phyloP scores from a whole-genome alignment of 345 rosid species.

The Cardamine chenopodiifolia region DNA sequence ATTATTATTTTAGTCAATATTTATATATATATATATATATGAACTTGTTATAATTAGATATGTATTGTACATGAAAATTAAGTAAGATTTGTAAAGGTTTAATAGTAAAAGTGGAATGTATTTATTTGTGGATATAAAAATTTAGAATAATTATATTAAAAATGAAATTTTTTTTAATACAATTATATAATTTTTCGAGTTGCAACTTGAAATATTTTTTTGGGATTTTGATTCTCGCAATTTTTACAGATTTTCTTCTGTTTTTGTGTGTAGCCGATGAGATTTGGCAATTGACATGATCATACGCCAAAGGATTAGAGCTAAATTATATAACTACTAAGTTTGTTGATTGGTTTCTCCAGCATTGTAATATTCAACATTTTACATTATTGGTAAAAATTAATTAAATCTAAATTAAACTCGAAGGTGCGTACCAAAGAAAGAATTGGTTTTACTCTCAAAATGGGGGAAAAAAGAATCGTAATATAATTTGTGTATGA shows the following conservation, averaged over 20 bases:
- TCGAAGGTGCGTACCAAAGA: slow-evolving; percentile 15
- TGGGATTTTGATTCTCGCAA: slow-evolving; percentile 3
- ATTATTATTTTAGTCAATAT: too few species aligned
- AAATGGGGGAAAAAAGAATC: not conserved
- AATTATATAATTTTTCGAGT: not conserved
- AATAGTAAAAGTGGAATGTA: too few species aligned
- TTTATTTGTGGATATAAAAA: too few species aligned
- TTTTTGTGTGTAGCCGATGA: not conserved
- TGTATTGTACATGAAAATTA: too few species aligned
- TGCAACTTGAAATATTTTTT: not conserved
- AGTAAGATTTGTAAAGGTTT: too few species aligned
- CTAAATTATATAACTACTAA: not conserved
- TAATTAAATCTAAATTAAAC: not conserved
- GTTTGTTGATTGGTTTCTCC: slow-evolving; percentile 30
- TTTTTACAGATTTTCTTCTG: not conserved
- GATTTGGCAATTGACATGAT: slow-evolving; percentile 12
- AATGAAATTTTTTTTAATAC: too few species aligned
- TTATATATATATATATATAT: too few species aligned
- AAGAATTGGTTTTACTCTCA: slow-evolving; percentile 32
- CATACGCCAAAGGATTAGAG: slow-evolving; percentile 11
- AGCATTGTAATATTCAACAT: slow-evolving; percentile 40
- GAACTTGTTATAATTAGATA: too few species aligned
- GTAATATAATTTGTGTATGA: not conserved
- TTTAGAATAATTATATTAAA: too few species aligned
- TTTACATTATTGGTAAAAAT: slow-evolving; percentile 8